Evolutionary conservation across 371 early-diverging fungal species (phyloP).

Genomic region (Syncephalastrum racemosum): DNA sequence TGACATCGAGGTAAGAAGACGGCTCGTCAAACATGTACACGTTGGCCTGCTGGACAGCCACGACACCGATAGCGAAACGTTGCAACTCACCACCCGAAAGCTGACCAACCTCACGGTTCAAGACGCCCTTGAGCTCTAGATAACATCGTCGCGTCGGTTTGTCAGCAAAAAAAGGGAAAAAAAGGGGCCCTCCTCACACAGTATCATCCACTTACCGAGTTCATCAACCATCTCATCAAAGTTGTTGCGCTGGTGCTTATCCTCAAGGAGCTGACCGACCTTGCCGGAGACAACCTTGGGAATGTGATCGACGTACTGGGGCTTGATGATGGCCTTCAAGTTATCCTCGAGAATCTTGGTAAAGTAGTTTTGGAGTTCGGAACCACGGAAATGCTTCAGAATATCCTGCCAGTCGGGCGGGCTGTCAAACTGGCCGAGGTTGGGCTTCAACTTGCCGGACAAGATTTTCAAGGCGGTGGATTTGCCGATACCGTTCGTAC

Average conservation of each 20-base stretch:
- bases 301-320: conserved; percentile 98
- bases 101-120: conserved; percentile 87
- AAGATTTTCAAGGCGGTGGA: conserved; percentile 98
- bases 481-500: conserved; percentile 99
- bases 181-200: conserved; percentile 2
- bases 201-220: conserved; percentile 53
- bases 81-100: conserved; percentile 99
- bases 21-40: conserved; percentile 99
- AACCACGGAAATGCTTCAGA: conserved; percentile 97
- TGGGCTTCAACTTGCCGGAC: conserved; percentile 97
- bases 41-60: conserved; percentile 89
- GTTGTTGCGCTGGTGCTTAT: conserved; percentile 78
- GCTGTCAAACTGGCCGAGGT: conserved; percentile 88
- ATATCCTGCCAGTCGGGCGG: conserved; percentile 98
- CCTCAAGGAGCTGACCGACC: conserved; percentile 76
- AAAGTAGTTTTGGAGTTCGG: conserved; percentile 99
- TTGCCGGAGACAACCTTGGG: conserved; percentile 87
- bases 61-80: conserved; percentile 96
- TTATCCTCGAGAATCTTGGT: conserved; percentile 98
- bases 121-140: conserved; percentile 82
- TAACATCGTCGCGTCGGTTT: background rate
- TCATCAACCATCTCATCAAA: conserved; percentile 70
- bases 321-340: conserved; percentile 94
- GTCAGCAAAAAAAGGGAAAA: background rate
- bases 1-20: conserved; percentile 98